Base-by-base conservation (phyloP, 305 asterid genomes). In the Rubia peregrina region DNA sequence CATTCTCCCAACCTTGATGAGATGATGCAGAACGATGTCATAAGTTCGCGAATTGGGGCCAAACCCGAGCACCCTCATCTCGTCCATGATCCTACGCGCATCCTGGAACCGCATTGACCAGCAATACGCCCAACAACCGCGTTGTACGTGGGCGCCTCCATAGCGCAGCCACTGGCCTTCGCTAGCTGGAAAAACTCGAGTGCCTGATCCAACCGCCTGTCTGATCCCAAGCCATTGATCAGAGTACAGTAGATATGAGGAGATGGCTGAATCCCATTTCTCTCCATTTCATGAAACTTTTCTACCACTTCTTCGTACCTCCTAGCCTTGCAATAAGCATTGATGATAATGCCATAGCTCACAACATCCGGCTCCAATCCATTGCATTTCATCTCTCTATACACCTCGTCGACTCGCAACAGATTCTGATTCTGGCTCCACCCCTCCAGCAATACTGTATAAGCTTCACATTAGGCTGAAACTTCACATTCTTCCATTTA, bases 181-280 rank as follows among this genome's bases (percentile, higher is more conserved):
- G 78, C 88, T 57, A 86, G 42, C 77, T 86, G 80, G 66, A 85
- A 90, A 68, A 90, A 90, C 82, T 82, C 56, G 11, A 90, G 62
- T 26, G 95, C 92, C 61, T 89, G 92, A 4, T 44, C 55, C 71
- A 92, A 69, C 74, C 87, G 83, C 76, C 77, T 92, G 75, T 74
- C 94, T 16, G 92, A 82, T 2, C 98, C 98, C 73, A 92, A 81
- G 67, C 88, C 86, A 65, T 82, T 89, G 84, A 92, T 92, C 89
- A 92, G 81, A 57, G 90, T 85, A 49, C 97, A 90, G 67, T 89
- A 92, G 11, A 90, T 82, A 74, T 90, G 98, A 80, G 97, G 94
- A 0, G 96, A 84, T 55, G 85, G 83, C 75, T 81, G 78, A 9
- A 89, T 74, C 56, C 81, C 80, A 76, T 86, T 83, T 71, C 73